Conservation (phyloP, 2,329 filamentous ascomycete genomes). For the Apiospora rasikravindrae region DNA sequence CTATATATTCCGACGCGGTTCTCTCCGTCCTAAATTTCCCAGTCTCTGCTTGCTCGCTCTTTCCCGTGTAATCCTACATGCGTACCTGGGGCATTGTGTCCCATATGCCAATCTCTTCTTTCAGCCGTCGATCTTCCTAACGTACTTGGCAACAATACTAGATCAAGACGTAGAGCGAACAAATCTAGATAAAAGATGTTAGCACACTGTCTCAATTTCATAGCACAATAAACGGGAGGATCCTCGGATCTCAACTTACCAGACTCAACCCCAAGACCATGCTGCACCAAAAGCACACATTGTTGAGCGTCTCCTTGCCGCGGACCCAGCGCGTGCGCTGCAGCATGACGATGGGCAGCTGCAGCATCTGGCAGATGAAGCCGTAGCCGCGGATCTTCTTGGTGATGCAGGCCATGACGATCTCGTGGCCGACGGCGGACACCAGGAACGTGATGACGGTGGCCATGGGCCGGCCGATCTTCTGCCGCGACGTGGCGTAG, state of each 20-base stretch:
- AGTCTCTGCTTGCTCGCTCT: not conserved
- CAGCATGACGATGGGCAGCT: slow-evolving; percentile 91
- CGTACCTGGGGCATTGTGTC: not conserved
- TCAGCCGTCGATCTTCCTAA: not conserved
- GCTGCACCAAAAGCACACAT: slow-evolving; percentile 87
- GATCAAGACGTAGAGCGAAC: slow-evolving; percentile 64
- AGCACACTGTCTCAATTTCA: not conserved
- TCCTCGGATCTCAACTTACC: slow-evolving; percentile 50
- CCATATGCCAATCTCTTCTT: not conserved
- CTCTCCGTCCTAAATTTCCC: not conserved
- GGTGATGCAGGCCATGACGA: slow-evolving; percentile 97
- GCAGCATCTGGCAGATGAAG: slow-evolving; percentile 93
- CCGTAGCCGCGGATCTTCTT: slow-evolving; percentile 96
- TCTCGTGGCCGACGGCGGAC: slow-evolving; percentile 86
- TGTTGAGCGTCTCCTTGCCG: slow-evolving; percentile 79
- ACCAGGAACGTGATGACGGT: slow-evolving; percentile 93
- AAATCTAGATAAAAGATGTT: slow-evolving; percentile 51
- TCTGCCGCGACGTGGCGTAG: slow-evolving; percentile 80
- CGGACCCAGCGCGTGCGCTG: slow-evolving; percentile 81
- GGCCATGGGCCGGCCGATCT: slow-evolving; percentile 76
- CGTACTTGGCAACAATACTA: slow-evolving; percentile 33
- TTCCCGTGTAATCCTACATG: not conserved
- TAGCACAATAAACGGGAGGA: not conserved
- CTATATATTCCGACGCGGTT: not conserved
- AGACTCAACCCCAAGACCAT: slow-evolving; percentile 87